Base-by-base conservation (phyloP, 192 early-diverging fungal genomes). In the Backusella australiensis region DNA sequence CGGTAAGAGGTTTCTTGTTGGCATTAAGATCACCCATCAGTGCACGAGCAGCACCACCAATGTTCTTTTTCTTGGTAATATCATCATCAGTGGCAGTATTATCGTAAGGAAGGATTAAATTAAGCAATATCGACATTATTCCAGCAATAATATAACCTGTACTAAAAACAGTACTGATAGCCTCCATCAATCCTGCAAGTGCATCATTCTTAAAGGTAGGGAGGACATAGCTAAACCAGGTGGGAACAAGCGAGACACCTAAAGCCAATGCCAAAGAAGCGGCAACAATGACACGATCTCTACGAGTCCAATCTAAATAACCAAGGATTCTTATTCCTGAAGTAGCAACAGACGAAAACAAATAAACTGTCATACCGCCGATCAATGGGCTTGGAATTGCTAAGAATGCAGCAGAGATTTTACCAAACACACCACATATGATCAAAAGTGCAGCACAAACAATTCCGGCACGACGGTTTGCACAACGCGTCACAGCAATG, bases 351-450 rank as follows among this genome's bases (percentile, higher is more conserved):
- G 78, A 89, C 4, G 82, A 66, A 72, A 89, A 89, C 34, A 89
- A 72, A 69, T 88, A 89, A 0, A 82, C 84, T 4, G 87, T 89
- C 86, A 89, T 86, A 69, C 87, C 87, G n/a, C 87, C 87, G 15
- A 89, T 77, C 21, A 88, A 83, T 0, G 85, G 72, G 53, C 86
- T 82, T 12, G 86, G 86, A 1, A 87, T 65, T 44, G 78, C 83
- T n/a, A 87, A 41, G 68, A 86, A 87, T 39, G 85, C 77, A 2
- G 83, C 86, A 41, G 82, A 88, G 53, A 89, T 83, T 67, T 89
- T 89, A 56, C 80, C 77, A 71, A 89, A 86, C 36, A 88, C 74
- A 63, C 87, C 87, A 81, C 83, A 84, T 17, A 89, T 79, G 42
- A 89, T 70, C 70, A 89, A 72, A 76, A 86, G 85, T 46, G 83